phyloP scores from a whole-genome alignment of 768 basidiomycete genomes.

The Hypholoma sublateritium region DNA sequence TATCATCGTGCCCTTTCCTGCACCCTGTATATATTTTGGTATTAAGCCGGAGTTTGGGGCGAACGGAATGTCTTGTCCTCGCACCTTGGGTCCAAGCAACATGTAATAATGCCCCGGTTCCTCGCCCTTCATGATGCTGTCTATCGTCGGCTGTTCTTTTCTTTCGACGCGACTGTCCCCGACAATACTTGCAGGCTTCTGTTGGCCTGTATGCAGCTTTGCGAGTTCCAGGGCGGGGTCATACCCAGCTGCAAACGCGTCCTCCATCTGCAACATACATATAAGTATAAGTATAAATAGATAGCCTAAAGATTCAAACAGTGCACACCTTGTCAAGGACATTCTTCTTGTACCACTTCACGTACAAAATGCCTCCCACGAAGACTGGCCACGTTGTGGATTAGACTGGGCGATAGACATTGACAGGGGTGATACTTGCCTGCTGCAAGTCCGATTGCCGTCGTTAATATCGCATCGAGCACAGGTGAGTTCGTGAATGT shows the following conservation, averaged over 20 bases:
- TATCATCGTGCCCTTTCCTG: constrained; percentile 82
- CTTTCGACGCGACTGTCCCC: constrained; percentile 43
- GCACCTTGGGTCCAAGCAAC: constrained; percentile 75
- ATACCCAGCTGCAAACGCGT: constrained; percentile 77
- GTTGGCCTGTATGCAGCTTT: constrained; percentile 38
- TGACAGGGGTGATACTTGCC: constrained; percentile 33
- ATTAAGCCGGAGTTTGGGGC: neutral
- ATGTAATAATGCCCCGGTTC: constrained; percentile 76
- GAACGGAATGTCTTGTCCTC: constrained; percentile 3
- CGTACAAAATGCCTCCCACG: constrained; percentile 68
- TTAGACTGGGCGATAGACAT: neutral
- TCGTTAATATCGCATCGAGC: constrained; percentile 57
- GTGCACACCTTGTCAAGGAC: constrained; percentile 73
- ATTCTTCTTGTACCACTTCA: constrained; percentile 80
- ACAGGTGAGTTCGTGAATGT: constrained; percentile 42
- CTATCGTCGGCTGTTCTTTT: constrained; percentile 73
- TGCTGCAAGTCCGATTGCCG: constrained; percentile 60
- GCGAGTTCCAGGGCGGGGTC: constrained; percentile 81
- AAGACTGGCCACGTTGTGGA: constrained; percentile 44
- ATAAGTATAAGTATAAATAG: constrained; percentile 6
- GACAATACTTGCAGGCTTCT: constrained; percentile 34
- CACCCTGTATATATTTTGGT: constrained; percentile 45
- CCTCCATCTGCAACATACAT: constrained; percentile 56
- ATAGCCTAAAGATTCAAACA: neutral
- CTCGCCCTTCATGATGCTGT: constrained; percentile 74